Base-by-base conservation (phyloP, 2,329 filamentous ascomycete genomes). In the Ilyonectria robusta region DNA sequence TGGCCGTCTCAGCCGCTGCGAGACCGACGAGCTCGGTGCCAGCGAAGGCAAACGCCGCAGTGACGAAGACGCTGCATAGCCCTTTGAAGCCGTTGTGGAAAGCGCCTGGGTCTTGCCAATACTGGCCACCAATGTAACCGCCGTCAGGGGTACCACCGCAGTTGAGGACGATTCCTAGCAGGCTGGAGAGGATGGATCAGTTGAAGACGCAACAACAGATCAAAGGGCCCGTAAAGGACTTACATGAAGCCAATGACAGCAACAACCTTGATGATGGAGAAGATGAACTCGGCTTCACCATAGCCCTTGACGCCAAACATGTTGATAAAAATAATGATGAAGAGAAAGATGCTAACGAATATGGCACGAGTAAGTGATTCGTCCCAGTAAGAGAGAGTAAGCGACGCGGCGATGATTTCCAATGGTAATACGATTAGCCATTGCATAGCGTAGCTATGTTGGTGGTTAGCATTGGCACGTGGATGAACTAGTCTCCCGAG, bases 201-300 rank as follows among this genome's bases (percentile, higher is more conserved):
- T 50, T 13, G n/a, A 37, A 59, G 29, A 62, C 55, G n/a, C 5
- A 56, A 29, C 9, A 7, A 57, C n/a, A 19, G 21, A 46, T 13
- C 42, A 40, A 31, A 23, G 50, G 19, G 31, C 40, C 58, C n/a
- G 9, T 92, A 8, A 21, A 40, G 6, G 19, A 82, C 90, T 83
- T 81, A 93, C 91, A 97, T 95, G 81, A 97, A 97, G 58, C 93
- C 94, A 70, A 97, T 91, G 8, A 97, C 90, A 33, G 95, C 94
- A 47, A 92, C 85, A 57, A 98, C 89, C 78, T 98, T 98, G 82
- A 98, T 85, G 59, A 95, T 89, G 35, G 93, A 92, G 77, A 97
- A 96, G 63, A 94, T 84, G 72, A 97, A 97, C 76, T 97, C 94
- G 17, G 93, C 94, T 80, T 97, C 94, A 76, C 94, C 94, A 73